Percentiles rank a stretch among this genome's conserved stretches.
Conservation (phyloP, 257 asterid genomes). For the Mitragyna speciosa region DNA sequence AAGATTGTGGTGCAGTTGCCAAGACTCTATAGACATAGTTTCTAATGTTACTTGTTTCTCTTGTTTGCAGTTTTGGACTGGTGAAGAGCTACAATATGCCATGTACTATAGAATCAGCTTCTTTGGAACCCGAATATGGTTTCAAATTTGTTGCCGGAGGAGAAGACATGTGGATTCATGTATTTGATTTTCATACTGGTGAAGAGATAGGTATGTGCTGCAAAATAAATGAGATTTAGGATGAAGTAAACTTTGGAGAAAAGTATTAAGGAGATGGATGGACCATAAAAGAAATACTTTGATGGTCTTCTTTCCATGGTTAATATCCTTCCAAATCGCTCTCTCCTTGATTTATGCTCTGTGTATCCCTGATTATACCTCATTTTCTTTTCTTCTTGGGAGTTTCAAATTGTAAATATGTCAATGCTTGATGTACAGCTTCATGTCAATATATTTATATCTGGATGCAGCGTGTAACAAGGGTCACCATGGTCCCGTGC, state of each 20-base stretch:
- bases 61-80: constrained; percentile 35
- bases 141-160: constrained; percentile 38
- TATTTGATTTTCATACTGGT: constrained; percentile 39
- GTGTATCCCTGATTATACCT: not conserved
- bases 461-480: constrained; percentile 37
- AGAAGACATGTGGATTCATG: constrained; percentile 44
- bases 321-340: not conserved
- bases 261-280: not conserved
- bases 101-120: constrained; percentile 39
- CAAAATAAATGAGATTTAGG: not conserved
- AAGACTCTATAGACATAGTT: not conserved
- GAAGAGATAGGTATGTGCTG: constrained; percentile 38
- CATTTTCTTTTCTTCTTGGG: not conserved
- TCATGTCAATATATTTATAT: not conserved
- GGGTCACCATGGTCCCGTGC: constrained; percentile 51
- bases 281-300: too few relatives aligned
- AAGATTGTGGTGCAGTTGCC: not conserved
- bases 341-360: constrained; percentile 7
- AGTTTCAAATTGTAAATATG: not conserved
- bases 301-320: not conserved
- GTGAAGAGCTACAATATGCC: constrained; percentile 46
- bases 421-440: not conserved
- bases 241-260: not conserved
- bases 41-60: not conserved
- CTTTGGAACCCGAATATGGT: constrained; percentile 39